A percentile compares a stretch with the other conserved stretches of the same genome.
Conservation (phyloP, 2,329 filamentous ascomycete genomes). For the Kalmusia sp. region DNA sequence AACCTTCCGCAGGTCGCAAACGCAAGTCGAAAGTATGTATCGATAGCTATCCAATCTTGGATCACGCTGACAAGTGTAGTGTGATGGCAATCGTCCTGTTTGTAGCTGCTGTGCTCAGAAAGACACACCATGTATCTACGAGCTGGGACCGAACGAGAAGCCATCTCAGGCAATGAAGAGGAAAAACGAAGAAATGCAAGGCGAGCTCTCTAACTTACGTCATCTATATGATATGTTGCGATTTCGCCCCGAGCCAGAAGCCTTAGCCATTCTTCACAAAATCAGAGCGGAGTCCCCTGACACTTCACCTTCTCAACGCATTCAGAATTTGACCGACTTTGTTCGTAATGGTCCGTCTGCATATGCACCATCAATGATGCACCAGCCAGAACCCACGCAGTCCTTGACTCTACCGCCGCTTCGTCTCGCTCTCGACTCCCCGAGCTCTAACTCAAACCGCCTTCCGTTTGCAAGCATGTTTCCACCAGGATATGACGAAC, state of each 20-base stretch:
- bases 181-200: slow-evolving; percentile 46
- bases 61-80: slow-evolving; percentile 15
- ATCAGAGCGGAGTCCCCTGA: slow-evolving; percentile 30
- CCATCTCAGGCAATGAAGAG: slow-evolving; percentile 45
- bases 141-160: slow-evolving; percentile 44
- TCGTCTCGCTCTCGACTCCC: slow-evolving; percentile 34
- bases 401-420: slow-evolving; percentile 36
- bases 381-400: slow-evolving; percentile 14
- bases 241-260: slow-evolving; percentile 37
- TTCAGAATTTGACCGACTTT: slow-evolving; percentile 35
- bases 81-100: slow-evolving; percentile 38
- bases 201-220: slow-evolving; percentile 39
- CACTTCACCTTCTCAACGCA: slow-evolving; percentile 26
- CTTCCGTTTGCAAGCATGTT: slow-evolving; percentile 26
- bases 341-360: slow-evolving; percentile 25
- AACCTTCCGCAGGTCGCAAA: slow-evolving; percentile 23
- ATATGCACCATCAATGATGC: not conserved
- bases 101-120: slow-evolving; percentile 43
- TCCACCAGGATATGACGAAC: slow-evolving; percentile 25
- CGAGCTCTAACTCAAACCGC: slow-evolving; percentile 18
- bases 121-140: slow-evolving; percentile 40
- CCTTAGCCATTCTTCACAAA: slow-evolving; percentile 33
- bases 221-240: slow-evolving; percentile 41
- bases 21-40: slow-evolving; percentile 37
- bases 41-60: not conserved